A percentile compares a stretch with the other conserved stretches of the same genome.
These are phyloP conservation scores for Pseudophaeomoniella oleicola DNA, from an alignment of 2,329 filamentous ascomycete genomes.

Conservation along the genomic window DNA sequence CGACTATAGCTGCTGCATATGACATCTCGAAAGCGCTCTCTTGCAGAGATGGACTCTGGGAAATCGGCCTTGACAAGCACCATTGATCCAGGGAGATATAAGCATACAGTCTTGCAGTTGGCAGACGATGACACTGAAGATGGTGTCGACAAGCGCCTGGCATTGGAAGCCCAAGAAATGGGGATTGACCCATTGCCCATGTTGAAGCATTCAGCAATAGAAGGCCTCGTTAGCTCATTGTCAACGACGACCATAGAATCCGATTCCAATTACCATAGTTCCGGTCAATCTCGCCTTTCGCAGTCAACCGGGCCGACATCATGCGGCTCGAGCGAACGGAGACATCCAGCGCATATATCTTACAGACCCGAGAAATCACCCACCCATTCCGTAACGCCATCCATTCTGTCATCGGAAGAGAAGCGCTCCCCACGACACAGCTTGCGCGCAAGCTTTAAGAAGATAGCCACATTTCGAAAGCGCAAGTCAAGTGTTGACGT, in stretches of 20 bases:
- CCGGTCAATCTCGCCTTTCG: constrained; percentile 7
- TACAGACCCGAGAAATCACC: constrained; percentile 4
- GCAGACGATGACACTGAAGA: constrained; percentile 20
- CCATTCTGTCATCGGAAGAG: constrained; percentile 5
- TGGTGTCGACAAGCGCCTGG: constrained; percentile 21
- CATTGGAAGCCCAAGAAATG: constrained; percentile 21
- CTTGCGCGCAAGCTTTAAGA: constrained; percentile 9
- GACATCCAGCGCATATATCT: constrained; percentile 7
- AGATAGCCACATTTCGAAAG: constrained; percentile 10
- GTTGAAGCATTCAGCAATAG: constrained; percentile 1
- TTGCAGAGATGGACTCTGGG: constrained; percentile 5
- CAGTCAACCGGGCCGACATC: constrained; percentile 13
- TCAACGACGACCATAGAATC: constrained; percentile 11
- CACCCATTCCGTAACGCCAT: constrained; percentile 4
- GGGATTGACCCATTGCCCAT: constrained; percentile 10
- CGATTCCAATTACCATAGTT: constrained; percentile 7
- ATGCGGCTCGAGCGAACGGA: constrained; percentile 10
- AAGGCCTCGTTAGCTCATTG: constrained; percentile 16
- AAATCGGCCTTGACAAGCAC: constrained; percentile 4
- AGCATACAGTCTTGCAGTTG: constrained; percentile 20
- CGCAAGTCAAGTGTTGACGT: constrained; percentile 5
- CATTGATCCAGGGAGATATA: constrained; percentile 23
- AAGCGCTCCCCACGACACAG: constrained; percentile 7
- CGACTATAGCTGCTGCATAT: constrained; percentile 1
- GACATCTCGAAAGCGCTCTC: constrained; percentile 4